Evolutionary conservation across 2,329 filamentous ascomycete species (phyloP), one percentile per base, ranked within the genome.

Genomic region (Pseudofabraea citricarpa): DNA sequence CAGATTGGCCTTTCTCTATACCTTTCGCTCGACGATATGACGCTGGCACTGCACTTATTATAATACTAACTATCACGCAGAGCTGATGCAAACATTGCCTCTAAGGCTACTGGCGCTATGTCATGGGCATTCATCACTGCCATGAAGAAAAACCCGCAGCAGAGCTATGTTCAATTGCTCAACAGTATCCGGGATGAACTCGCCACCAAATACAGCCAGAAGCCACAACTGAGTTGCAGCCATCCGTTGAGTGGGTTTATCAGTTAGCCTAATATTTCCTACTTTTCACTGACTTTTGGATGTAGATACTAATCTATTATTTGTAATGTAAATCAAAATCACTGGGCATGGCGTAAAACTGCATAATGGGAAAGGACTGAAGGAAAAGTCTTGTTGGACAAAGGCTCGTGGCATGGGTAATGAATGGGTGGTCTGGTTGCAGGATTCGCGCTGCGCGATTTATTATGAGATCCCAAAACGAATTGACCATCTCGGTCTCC

Each of bases 81-180:
- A 46, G 87, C 89, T 68, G 93, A 98, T 64, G 90, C 93, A 10
- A 87, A 82, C 21, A 96, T 97, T 54, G 80, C 58, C 32, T 50
- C 88, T 44, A 78, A 96, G 68, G 91, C 93, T 24, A 98, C 93
- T 0, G 93, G 93, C 43, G 93, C 93, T 65, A 97, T 98, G 93
- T 95, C 90, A 3, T 96, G 87, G 81, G 93, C 93, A 2, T 98
- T 98, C 65, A 93, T 98, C 64, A 82, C 77, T 1, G 85, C 90
- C 16, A 76, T 97, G 59, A 90, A 87, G 73, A 89, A 90, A 71
- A 95, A 95, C 61, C 89, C 89, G 1, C 85, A 95, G 63, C 93
- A 97, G 72, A 95, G 86, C 69, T 98, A 98, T 61, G 87, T 97
- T 40, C 84, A 96, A 72, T 73, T 98, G 45, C 77, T 98, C 54